Percentiles rank a stretch among this genome's conserved stretches.
These are phyloP conservation scores for Neofusicoccum kwambonambiense DNA, from an alignment of 2,329 filamentous ascomycete species.

Conservation along the genomic window DNA sequence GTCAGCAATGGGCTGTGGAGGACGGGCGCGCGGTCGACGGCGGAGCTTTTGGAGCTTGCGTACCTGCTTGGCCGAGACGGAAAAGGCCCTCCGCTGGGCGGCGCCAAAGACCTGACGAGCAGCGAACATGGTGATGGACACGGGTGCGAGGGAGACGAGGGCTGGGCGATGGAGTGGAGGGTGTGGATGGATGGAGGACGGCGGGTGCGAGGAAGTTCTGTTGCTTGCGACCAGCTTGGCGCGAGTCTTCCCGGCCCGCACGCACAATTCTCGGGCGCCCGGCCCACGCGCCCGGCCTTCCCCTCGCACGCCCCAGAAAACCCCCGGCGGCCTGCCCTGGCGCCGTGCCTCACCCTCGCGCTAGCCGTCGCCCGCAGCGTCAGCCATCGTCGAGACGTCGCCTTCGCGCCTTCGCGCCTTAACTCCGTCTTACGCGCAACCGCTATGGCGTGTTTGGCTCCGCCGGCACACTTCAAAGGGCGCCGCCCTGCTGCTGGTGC, in stretches of 20 bases:
- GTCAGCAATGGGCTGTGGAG: slow-evolving; percentile 25
- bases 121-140: slow-evolving; percentile 66
- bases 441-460: not conserved
- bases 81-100: slow-evolving; percentile 54
- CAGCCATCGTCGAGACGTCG: too few relatives aligned
- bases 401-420: too few relatives aligned
- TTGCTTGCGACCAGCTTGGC: slow-evolving; percentile 18
- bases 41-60: slow-evolving; percentile 24
- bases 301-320: not conserved
- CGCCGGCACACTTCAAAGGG: not conserved
- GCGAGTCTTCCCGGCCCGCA: not conserved
- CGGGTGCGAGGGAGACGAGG: slow-evolving; percentile 23
- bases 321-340: not conserved
- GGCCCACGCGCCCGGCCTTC: not conserved
- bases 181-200: slow-evolving; percentile 24
- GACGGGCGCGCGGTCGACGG: slow-evolving; percentile 19
- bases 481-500: not conserved
- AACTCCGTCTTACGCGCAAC: not conserved
- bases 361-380: not conserved
- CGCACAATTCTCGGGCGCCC: slow-evolving; percentile 17
- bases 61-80: slow-evolving; percentile 53
- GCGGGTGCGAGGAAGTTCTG: slow-evolving; percentile 19
- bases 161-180: slow-evolving; percentile 25
- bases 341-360: not conserved
- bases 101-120: slow-evolving; percentile 52